Evolutionary conservation across 2,329 filamentous ascomycete genomes (phyloP), one percentile per base, ranked within the genome.

Genomic region (Trichoderma atroviride): DNA sequence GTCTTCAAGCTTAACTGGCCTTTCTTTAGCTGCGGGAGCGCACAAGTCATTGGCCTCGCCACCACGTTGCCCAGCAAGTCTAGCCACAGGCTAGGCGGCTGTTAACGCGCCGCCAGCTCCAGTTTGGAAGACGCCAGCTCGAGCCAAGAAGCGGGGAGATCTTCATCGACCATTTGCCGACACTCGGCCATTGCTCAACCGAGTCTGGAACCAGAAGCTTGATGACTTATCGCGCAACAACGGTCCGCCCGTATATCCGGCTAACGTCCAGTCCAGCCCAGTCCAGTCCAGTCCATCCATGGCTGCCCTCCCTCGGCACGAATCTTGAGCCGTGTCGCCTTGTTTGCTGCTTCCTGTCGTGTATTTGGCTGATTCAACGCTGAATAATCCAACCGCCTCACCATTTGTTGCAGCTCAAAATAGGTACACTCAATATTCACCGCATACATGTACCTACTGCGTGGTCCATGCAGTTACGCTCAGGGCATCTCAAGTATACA

Each of bases 131-230:
- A 33, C 56, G 56, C 56, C 43, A n/a, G 10, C 35, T 24, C 16
- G 22, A 29, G 24, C 62, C 40, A 55, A 65, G 50, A 57, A 47
- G 52, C 50, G 50, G 62, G 62, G 27, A 65, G 62, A 65, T 65
- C 52, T 56, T 56, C 52, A 57, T 56, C 52, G 56, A 37, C 62
- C 52, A 56, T 55, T 22, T 50, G 27, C 59, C n/a, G 43, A 35
- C 22, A 13, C 50, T 64, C 61, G 61, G 50, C 61, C 22, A n/a
- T 22, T 40, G 9, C 61, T 64, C 22, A 22, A 33, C 61, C 61
- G 61, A 64, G 22, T 37, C 22, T 50, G 9, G 22, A 55, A 55
- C 24, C 52, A 55, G 52, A 29, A 55, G 29, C 10, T 31, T 29
- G 52, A 55, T 29, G 52, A 55, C 47, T 50, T 22, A 50, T 13